Evolutionary conservation across 2,329 filamentous ascomycete species (phyloP).

Genomic region (Botryotinia narcissicola): DNA sequence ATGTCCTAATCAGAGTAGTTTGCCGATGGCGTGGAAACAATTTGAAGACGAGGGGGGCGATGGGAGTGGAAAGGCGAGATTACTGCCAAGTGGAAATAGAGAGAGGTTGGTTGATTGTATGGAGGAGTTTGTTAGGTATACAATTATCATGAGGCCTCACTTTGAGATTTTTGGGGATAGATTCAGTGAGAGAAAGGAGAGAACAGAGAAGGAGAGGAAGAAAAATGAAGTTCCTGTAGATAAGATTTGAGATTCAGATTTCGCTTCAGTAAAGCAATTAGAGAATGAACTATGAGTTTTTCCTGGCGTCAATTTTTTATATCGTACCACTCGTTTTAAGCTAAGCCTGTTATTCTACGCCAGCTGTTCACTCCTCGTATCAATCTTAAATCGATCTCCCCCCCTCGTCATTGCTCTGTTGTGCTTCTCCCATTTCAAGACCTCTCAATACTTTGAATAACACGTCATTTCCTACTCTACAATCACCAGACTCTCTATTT

Average conservation of each 20-base stretch:
- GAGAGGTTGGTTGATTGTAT: conserved; percentile 64
- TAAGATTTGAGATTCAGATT: not conserved
- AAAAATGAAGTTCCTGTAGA: not conserved
- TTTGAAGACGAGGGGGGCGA: conserved; percentile 50
- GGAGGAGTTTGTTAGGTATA: conserved; percentile 70
- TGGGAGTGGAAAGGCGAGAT: conserved; percentile 47
- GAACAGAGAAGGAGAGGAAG: conserved; percentile 3
- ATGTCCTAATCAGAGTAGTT: conserved; percentile 63
- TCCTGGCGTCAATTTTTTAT: fast-evolving
- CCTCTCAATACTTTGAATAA: not conserved
- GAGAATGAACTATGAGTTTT: not conserved
- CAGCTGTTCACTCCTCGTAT: not conserved
- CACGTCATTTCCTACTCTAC: not conserved
- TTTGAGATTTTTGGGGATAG: conserved; percentile 60
- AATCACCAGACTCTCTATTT: not conserved
- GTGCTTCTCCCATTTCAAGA: too few relatives aligned
- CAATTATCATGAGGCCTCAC: conserved; percentile 60
- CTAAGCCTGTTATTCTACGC: not conserved
- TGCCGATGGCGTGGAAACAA: conserved; percentile 62
- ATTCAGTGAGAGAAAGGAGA: conserved; percentile 54
- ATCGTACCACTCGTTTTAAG: too few relatives aligned
- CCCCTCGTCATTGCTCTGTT: not conserved
- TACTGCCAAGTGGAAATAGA: conserved; percentile 53
- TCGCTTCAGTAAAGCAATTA: not conserved
- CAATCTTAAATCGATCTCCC: not conserved